Base-by-base conservation (phyloP, 129 eudicot genomes). In the Pittosporum tobira region DNA sequence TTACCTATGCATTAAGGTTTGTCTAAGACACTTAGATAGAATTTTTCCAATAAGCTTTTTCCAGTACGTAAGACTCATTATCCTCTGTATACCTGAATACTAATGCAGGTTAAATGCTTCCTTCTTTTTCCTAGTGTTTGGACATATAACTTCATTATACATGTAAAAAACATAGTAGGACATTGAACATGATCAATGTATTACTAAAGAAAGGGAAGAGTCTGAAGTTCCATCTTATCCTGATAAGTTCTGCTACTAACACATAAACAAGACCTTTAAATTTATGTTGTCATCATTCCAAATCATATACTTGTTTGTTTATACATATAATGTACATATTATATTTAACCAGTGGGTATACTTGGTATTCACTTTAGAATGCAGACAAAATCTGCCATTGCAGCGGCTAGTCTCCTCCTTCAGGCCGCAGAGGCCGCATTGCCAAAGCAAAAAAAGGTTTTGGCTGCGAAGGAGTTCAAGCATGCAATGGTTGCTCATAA, bases 401-500 rank as follows among this genome's bases (percentile, higher is more conserved):
- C 81, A 19, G 88, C 94, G 54, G 95, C 95, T 16, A 75, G 80
- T 73, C 37, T 64, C 16, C 88, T 90, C 19, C 63, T 79, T 63
- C 94, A 80, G 67, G 72, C 80, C 53, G 84, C 80, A 6, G 95
- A 79, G 55, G 74, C 81, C 28, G 75, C 62, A 15, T 62, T 90
- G 24, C 95, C 95, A 0, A 90, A 82, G 73, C 97, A 85, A 59
- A 90, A 82, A 65, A 74, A 73, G 59, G 67, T 27, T 11, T 49
- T 77, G 68, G 94, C 89, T 8, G 88, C 61, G 13, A 63, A 71
- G 1, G 88, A 80, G 50, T 81, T 79, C 52, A 90, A 77, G 71
- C 95, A 80, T 37, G 95, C 95, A 4, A 79, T 77, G 51, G 80
- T 90, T 62, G 82, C 95, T 55, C 67, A 69, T 55, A 85, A 78